Percentiles rank a stretch among this genome's conserved stretches.
Evolutionary conservation across 345 rosid species (phyloP).

Genomic region (Nasturtium officinale): DNA sequence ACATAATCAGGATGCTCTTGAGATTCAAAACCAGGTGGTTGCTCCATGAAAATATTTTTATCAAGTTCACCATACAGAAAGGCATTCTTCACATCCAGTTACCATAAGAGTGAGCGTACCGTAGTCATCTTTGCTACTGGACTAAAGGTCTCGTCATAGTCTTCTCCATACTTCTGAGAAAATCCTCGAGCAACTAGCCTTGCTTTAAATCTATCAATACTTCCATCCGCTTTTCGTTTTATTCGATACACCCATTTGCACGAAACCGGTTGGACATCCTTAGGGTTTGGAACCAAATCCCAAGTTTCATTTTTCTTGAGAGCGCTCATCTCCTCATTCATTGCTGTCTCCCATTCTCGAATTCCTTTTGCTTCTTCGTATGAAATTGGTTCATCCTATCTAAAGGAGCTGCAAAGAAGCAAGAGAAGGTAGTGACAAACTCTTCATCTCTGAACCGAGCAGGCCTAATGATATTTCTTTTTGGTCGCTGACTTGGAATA

Average conservation of each 20-base stretch:
- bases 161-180: no score
- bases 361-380: neutral
- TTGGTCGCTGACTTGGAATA: neutral
- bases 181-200: no score
- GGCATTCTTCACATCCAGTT: no score
- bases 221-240: no score
- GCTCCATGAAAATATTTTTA: conserved; percentile 14
- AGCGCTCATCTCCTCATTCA: neutral
- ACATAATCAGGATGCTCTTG: conserved; percentile 3
- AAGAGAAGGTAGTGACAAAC: neutral
- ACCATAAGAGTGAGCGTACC: no score
- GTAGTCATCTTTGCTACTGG: no score
- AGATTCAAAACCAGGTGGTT: neutral
- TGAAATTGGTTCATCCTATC: neutral
- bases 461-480: neutral
- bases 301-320: neutral
- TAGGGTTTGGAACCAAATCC: neutral
- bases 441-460: neutral
- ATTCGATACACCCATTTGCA: neutral
- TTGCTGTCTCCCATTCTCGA: neutral
- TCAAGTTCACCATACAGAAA: conserved; percentile 8
- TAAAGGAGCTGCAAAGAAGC: conserved; percentile 7
- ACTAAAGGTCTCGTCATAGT: no score
- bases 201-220: no score
- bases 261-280: neutral